Evolutionary conservation across 352 stramenopile genomes (phyloP), one percentile per base, ranked within the genome.

Genomic region (Pythium volutum): DNA sequence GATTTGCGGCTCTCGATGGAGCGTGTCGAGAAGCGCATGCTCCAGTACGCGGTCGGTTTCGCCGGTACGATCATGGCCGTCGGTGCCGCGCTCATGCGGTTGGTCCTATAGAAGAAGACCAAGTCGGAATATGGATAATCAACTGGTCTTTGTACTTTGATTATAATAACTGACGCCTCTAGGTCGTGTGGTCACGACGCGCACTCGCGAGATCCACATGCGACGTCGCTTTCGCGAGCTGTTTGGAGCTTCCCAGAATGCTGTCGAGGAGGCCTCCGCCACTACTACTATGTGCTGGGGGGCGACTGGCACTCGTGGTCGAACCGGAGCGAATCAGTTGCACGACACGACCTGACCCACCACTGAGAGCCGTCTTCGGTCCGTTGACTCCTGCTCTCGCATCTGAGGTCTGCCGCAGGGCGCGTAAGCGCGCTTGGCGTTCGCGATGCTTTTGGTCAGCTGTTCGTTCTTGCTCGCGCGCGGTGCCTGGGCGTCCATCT

Each of bases 11-110:
- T 96, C 45, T 91, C 87, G 26, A 96, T 94, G 81, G 87, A 96
- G 64, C 92, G 88, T 50, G 84, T 94, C 15, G 84, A 96, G 71
- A 96, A 94, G 69, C 81, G 87, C 34, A 93, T 95, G 73, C 75
- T 95, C 10, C 85, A 95, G 67, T 95, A 95, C 62, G 84, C 79
- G 0, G 81, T 94, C 10, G 87, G 84, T 73, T 96, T 96, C 62
- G 83, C 84, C 3, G 81, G 87, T 69, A 93, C 87, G 36, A 93
- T 96, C 58, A 92, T 93, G 81, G 84, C 84, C 22, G 84, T 94
- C 36, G 84, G 84, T 25, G 82, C 84, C 10, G 82, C 82, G 39
- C 73, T 94, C 59, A 73, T 82, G 64, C 82, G 84, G 42, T 67
- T 94, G 18, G 75, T 94, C 50, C 64, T 94, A 56, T 94, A 81